Conservation (phyloP, 352 stramenopile species). For the Halophytophthora batemanensis region DNA sequence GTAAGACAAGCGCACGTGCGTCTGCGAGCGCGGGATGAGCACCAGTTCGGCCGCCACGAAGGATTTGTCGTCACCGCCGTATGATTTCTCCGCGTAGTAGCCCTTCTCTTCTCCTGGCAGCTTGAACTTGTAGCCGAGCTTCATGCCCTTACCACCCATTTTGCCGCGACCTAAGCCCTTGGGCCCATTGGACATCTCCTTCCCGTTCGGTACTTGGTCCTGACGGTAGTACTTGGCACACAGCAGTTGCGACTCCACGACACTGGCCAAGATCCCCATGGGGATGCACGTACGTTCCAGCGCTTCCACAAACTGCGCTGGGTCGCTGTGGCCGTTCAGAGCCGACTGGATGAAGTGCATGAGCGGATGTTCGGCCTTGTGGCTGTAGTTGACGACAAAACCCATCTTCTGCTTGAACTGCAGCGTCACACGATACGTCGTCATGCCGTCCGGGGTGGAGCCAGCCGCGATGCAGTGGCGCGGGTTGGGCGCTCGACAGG, state of each 20-base stretch:
- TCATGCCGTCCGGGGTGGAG: constrained; percentile 66
- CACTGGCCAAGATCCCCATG: constrained; percentile 76
- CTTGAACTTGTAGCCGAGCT: constrained; percentile 86
- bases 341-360: constrained; percentile 87
- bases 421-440: constrained; percentile 78
- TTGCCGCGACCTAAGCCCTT: constrained; percentile 65
- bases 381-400: constrained; percentile 85
- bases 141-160: constrained; percentile 84
- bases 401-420: constrained; percentile 89
- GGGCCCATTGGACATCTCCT: constrained; percentile 32
- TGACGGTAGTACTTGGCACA: constrained; percentile 85
- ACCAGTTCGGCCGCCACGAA: constrained; percentile 82
- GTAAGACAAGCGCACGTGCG: constrained; percentile 80
- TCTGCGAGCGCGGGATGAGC: constrained; percentile 83
- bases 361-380: constrained; percentile 80
- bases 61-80: constrained; percentile 82
- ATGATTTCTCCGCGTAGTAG: constrained; percentile 84
- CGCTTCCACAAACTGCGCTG: constrained; percentile 75
- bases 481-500: constrained; percentile 67
- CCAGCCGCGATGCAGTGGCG: constrained; percentile 65
- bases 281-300: constrained; percentile 82
- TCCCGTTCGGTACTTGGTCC: constrained; percentile 34
- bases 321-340: constrained; percentile 77
- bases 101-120: constrained; percentile 81
- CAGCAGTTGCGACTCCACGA: constrained; percentile 81